Evolutionary conservation across 768 basidiomycete species (phyloP).

Genomic region (Lentinula aciculospora): DNA sequence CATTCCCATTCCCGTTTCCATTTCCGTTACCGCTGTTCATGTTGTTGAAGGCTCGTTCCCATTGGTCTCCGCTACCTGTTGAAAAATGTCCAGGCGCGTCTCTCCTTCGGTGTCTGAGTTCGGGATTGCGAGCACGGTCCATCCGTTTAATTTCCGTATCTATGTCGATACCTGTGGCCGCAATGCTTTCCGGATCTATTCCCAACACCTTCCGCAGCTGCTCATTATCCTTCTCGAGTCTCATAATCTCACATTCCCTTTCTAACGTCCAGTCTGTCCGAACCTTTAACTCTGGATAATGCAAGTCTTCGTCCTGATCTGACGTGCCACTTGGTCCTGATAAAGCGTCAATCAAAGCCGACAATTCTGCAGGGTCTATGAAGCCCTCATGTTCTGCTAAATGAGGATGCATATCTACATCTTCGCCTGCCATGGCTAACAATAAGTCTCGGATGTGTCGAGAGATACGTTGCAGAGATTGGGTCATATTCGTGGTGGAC

Average conservation of each 20-base stretch:
- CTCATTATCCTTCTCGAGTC: slow-evolving; percentile 81
- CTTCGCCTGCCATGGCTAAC: slow-evolving; percentile 64
- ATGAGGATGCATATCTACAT: slow-evolving; percentile 39
- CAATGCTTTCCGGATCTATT: slow-evolving; percentile 58
- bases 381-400: slow-evolving; percentile 38
- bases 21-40: slow-evolving; percentile 1
- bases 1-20: slow-evolving; percentile 17
- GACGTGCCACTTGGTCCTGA: slow-evolving; percentile 7
- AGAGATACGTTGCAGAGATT: slow-evolving; percentile 69
- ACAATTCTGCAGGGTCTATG: slow-evolving; percentile 34
- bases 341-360: slow-evolving; percentile 36
- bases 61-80: slow-evolving; percentile 13
- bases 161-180: slow-evolving; percentile 44
- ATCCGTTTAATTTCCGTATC: slow-evolving; percentile 45
- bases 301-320: slow-evolving; percentile 19
- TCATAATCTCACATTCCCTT: slow-evolving; percentile 80
- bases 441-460: slow-evolving; percentile 67
- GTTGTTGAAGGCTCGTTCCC: not conserved
- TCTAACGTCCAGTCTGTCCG: slow-evolving; percentile 82
- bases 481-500: slow-evolving; percentile 50
- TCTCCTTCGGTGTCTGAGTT: slow-evolving; percentile 25
- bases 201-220: slow-evolving; percentile 68
- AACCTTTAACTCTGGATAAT: slow-evolving; percentile 29
- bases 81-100: slow-evolving; percentile 14
- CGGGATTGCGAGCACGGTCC: slow-evolving; percentile 30